Percentiles rank a stretch among this genome's conserved stretches.
Evolutionary conservation across 164 flowering plant genomes (phyloP).

Genomic region (Santalum album): DNA sequence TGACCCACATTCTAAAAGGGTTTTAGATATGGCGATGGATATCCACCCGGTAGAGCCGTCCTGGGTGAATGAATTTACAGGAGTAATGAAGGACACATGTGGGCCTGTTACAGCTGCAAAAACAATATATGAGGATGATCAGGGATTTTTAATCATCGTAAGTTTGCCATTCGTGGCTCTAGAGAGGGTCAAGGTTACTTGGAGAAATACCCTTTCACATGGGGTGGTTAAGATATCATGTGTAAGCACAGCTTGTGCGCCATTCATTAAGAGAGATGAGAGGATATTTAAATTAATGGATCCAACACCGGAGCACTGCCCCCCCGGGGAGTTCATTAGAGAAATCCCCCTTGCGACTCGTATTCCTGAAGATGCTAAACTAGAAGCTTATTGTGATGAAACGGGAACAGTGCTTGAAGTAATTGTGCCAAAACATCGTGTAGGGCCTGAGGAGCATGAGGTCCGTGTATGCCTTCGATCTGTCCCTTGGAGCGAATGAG

Average conservation of each 20-base stretch:
- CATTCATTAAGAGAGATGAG: constrained; percentile 22
- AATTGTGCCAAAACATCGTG: constrained; percentile 29
- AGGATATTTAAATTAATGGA: constrained; percentile 33
- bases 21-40: constrained; percentile 17
- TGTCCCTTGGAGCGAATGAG: constrained; percentile 15
- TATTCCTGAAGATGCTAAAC: constrained; percentile 33
- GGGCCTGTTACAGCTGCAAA: constrained; percentile 42
- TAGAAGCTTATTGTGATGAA: constrained; percentile 31
- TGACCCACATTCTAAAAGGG: constrained; percentile 10
- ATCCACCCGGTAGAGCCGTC: constrained; percentile 19
- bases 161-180: constrained; percentile 31
- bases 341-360: constrained; percentile 29
- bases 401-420: constrained; percentile 30
- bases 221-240: constrained; percentile 29
- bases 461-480: constrained; percentile 32
- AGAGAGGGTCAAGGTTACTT: constrained; percentile 32
- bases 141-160: constrained; percentile 27
- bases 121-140: constrained; percentile 33
- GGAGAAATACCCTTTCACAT: constrained; percentile 28
- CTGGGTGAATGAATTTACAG: constrained; percentile 30
- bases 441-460: constrained; percentile 36
- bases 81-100: constrained; percentile 29
- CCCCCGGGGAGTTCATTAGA: constrained; percentile 29
- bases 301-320: constrained; percentile 34
- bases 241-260: constrained; percentile 24